A percentile compares a stretch with the other conserved stretches of the same genome.
phyloP scores from a whole-genome alignment of 164 flowering plant genomes.

The Vitis amurensis region DNA sequence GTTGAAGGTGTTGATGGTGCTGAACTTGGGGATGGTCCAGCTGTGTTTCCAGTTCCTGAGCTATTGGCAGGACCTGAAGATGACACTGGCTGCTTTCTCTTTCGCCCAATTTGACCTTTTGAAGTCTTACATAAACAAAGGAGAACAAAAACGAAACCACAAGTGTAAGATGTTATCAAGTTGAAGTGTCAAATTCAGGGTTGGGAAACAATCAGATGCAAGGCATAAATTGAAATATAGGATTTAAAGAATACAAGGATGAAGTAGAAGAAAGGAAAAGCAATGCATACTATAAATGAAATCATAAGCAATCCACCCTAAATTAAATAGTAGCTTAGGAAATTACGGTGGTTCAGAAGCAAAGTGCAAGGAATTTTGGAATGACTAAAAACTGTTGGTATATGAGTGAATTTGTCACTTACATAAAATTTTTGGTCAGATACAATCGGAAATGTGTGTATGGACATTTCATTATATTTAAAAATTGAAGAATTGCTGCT shows the following conservation, averaged over 20 bases:
- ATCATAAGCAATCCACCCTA: no score
- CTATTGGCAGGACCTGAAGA: constrained; percentile 48
- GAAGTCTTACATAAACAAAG: constrained; percentile 28
- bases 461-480: no score
- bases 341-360: no score
- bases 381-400: no score
- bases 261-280: background rate
- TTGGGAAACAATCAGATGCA: background rate
- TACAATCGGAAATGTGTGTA: no score
- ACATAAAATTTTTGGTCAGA: no score
- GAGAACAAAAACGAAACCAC: background rate
- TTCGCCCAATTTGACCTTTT: constrained; percentile 35
- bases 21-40: constrained; percentile 40
- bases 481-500: no score
- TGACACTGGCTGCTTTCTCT: constrained; percentile 44
- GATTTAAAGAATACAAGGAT: background rate
- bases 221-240: no score
- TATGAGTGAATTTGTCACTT: no score
- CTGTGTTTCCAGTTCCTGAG: constrained; percentile 39
- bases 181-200: background rate
- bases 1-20: constrained; percentile 43
- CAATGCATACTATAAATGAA: background rate
- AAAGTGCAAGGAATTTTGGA: no score
- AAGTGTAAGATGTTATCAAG: background rate
- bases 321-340: no score